Evolutionary conservation across 2,329 filamentous ascomycete species (phyloP).

Genomic region (Graphilbum fragrans): DNA sequence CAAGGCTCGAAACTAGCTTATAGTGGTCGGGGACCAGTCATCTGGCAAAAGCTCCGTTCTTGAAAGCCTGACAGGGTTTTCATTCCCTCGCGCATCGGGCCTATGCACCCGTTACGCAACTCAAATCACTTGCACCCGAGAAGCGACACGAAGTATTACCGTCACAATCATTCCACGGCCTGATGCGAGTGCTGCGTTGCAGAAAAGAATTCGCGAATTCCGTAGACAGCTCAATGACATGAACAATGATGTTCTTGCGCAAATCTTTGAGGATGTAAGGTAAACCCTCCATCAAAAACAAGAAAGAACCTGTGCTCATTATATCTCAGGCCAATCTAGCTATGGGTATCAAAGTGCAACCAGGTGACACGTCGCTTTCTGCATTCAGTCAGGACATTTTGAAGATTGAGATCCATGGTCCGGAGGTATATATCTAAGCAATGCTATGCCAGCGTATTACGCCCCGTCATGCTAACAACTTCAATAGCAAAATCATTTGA

Average conservation of each 20-base stretch:
- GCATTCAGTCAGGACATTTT: slow-evolving; percentile 29
- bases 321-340: slow-evolving; percentile 23
- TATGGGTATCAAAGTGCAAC: slow-evolving; percentile 28
- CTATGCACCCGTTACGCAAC: slow-evolving; percentile 17
- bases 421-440: too few species aligned
- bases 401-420: too few species aligned
- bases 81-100: slow-evolving; percentile 12
- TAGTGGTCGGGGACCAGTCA: slow-evolving; percentile 62
- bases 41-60: slow-evolving; percentile 65
- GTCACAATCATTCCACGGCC: slow-evolving; percentile 17
- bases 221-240: slow-evolving; percentile 14
- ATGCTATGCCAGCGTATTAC: too few species aligned
- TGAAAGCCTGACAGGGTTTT: slow-evolving; percentile 34
- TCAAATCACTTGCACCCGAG: slow-evolving; percentile 16
- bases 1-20: slow-evolving; percentile 35
- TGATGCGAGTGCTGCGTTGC: slow-evolving; percentile 8
- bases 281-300: too few species aligned
- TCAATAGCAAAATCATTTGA: slow-evolving; percentile 32
- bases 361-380: background rate
- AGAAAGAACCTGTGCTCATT: background rate
- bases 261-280: slow-evolving; percentile 26
- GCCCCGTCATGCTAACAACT: too few species aligned
- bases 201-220: slow-evolving; percentile 13
- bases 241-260: slow-evolving; percentile 17
- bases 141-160: slow-evolving; percentile 12